Conservation (phyloP, 139 green algal genomes). For the Micractinium conductrix region DNA sequence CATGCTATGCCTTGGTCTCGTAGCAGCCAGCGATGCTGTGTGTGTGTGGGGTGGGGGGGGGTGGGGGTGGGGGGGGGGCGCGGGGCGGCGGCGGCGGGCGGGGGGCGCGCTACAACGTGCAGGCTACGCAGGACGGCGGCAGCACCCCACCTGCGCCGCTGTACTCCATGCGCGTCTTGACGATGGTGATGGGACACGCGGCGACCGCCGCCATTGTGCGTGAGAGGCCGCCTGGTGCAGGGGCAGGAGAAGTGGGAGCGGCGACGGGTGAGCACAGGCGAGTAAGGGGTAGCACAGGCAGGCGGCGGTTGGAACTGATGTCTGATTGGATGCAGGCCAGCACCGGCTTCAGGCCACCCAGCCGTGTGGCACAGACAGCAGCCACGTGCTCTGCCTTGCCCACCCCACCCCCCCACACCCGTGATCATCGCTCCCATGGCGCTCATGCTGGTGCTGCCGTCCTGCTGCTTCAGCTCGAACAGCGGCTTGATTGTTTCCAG, state of each 20-base stretch:
- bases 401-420: constrained; percentile 22
- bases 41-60: too few relatives aligned
- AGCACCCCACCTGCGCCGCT: background rate
- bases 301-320: background rate
- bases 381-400: background rate
- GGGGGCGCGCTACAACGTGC: too few relatives aligned
- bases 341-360: background rate
- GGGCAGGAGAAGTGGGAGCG: background rate
- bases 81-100: too few relatives aligned
- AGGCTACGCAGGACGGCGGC: background rate
- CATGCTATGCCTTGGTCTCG: too few relatives aligned
- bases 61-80: too few relatives aligned
- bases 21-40: too few relatives aligned
- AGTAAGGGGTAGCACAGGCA: background rate
- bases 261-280: background rate
- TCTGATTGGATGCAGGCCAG: background rate
- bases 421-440: constrained; percentile 36
- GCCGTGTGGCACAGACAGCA: background rate
- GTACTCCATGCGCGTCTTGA: constrained; percentile 98
- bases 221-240: constrained; percentile 60
- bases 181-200: constrained; percentile 86
- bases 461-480: constrained; percentile 31
- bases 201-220: constrained; percentile 77
- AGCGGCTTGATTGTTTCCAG: constrained; percentile 69
- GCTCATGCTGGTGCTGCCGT: constrained; percentile 18